phyloP scores from a whole-genome alignment of 1,284 basidiomycete species.

The Cystobasidiaceae sp. region DNA sequence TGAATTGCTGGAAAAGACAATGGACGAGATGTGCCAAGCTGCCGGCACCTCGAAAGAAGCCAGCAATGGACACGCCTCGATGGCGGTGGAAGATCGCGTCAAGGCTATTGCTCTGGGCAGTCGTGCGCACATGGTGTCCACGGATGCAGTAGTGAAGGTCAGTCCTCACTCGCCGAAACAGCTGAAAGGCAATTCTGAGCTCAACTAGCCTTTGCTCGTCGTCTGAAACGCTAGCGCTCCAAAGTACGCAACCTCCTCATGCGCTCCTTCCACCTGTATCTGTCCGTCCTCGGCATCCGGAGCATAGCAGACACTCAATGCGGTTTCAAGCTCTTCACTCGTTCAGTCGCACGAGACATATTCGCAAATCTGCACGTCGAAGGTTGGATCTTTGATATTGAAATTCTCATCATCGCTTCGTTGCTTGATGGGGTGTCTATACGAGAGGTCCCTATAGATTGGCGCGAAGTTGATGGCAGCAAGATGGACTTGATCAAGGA shows the following conservation, averaged over 20 bases:
- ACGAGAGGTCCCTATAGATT: constrained; percentile 76
- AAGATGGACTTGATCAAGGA: constrained; percentile 81
- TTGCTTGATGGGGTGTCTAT: constrained; percentile 53
- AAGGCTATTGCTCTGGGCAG: constrained; percentile 66
- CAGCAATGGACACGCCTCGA: constrained; percentile 60
- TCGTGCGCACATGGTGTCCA: constrained; percentile 82
- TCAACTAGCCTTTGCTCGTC: no score
- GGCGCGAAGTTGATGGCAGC: constrained; percentile 86
- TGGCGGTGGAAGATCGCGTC: neutral
- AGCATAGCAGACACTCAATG: constrained; percentile 91
- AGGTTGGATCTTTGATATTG: constrained; percentile 89
- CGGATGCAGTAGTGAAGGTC: constrained; percentile 89
- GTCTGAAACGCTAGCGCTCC: constrained; percentile 75
- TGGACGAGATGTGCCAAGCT: constrained; percentile 56
- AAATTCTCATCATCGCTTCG: constrained; percentile 75
- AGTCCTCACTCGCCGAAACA: constrained; percentile 38
- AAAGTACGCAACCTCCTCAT: constrained; percentile 82
- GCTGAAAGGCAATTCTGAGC: no score
- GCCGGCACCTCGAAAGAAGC: neutral
- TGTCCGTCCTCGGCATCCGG: constrained; percentile 74
- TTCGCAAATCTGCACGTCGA: constrained; percentile 74
- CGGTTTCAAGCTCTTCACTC: constrained; percentile 89
- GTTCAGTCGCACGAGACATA: constrained; percentile 66
- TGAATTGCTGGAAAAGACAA: constrained; percentile 63
- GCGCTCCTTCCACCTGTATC: constrained; percentile 80